A percentile compares a stretch with the other conserved stretches of the same genome.
Evolutionary conservation across 257 asterid genomes (phyloP).

Genomic region (Solanum verrucosum): DNA sequence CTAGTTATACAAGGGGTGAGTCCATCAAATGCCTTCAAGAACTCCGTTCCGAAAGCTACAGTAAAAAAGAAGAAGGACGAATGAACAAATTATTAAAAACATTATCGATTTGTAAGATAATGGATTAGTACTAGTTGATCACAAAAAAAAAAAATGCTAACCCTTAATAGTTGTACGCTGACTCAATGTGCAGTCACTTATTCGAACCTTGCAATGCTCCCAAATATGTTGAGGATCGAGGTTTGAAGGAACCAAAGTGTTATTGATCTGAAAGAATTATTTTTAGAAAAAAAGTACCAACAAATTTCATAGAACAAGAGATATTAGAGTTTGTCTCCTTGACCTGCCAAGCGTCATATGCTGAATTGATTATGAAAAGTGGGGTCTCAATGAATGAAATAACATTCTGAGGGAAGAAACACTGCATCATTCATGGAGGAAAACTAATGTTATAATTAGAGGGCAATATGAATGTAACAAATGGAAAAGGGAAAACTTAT

Average conservation of each 20-base stretch:
- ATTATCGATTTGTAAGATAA: not conserved
- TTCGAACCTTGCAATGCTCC: not conserved
- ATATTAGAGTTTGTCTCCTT: not conserved
- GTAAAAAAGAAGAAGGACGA: rapidly evolving
- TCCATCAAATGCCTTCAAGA: not conserved
- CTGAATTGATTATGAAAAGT: not conserved
- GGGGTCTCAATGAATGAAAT: not conserved
- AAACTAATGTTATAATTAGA: not conserved
- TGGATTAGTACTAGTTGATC: not conserved
- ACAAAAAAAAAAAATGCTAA: not conserved
- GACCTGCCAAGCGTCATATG: not conserved
- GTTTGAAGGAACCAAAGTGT: not conserved
- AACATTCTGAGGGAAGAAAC: not conserved
- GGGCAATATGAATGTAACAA: not conserved
- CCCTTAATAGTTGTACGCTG: not conserved
- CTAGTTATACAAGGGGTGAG: not conserved
- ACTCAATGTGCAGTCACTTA: not conserved
- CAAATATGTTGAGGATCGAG: not conserved
- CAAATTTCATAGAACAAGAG: not conserved
- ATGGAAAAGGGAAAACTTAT: not conserved
- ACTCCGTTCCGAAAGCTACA: not conserved
- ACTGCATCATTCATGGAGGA: not conserved
- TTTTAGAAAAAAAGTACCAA: not conserved
- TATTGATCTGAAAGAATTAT: not conserved
- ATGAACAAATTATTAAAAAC: not conserved